Evolutionary conservation across 345 rosid species (phyloP).

Genomic region (Populus tremula): DNA sequence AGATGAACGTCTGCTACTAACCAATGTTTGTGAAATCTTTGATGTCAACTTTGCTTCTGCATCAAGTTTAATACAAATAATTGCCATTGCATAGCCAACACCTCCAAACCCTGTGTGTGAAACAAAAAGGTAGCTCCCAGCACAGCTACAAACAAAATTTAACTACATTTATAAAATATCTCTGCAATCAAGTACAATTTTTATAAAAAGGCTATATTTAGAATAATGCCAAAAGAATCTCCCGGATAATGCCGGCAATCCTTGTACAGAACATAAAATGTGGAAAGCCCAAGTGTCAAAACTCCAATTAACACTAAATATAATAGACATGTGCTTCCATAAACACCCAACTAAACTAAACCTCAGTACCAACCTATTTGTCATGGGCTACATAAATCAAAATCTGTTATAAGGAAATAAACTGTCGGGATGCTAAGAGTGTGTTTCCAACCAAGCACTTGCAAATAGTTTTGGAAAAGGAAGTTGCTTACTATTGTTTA

Average conservation of each 20-base stretch:
- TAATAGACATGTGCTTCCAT: neutral
- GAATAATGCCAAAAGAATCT: neutral
- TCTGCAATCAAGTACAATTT: neutral
- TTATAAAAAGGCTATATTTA: neutral
- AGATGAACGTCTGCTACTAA: conserved; percentile 31
- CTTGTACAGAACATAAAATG: neutral
- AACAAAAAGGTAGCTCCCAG: conserved; percentile 76
- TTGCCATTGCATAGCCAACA: conserved; percentile 87
- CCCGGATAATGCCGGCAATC: no score
- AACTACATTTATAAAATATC: conserved; percentile 9
- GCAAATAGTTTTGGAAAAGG: neutral
- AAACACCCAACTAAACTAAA: neutral
- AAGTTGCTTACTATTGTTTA: neutral
- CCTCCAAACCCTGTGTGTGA: conserved; percentile 96
- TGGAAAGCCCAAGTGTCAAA: neutral
- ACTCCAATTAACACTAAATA: neutral
- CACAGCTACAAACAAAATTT: conserved; percentile 40
- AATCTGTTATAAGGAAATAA: neutral
- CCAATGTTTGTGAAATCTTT: conserved; percentile 26
- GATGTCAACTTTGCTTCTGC: conserved; percentile 46
- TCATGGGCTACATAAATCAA: neutral
- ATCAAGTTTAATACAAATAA: conserved; percentile 68
- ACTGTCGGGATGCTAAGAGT: neutral
- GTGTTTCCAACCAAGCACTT: neutral
- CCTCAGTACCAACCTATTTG: neutral